A percentile compares a stretch with the other conserved stretches of the same genome.
Evolutionary conservation across 1,139 yeast species (phyloP).

Genomic region (Torulaspora pretoriensis): DNA sequence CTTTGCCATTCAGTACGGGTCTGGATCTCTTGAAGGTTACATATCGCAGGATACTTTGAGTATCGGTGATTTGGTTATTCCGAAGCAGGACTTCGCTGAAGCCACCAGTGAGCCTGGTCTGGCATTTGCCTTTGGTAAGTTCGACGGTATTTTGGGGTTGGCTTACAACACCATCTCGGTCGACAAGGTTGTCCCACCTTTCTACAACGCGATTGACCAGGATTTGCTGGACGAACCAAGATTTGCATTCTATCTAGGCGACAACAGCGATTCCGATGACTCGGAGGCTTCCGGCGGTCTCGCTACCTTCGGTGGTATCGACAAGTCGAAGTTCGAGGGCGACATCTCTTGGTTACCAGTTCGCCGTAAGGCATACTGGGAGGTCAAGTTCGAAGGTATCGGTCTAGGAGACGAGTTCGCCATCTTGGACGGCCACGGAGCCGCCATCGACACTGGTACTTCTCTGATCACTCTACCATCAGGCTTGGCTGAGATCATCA

Average conservation of each 20-base stretch:
- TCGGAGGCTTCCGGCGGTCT: conserved; percentile 69
- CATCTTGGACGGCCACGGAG: conserved; percentile 76
- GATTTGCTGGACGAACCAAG: conserved; percentile 78
- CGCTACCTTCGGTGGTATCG: conserved; percentile 93
- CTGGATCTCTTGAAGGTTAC: conserved; percentile 88
- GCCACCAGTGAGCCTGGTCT: conserved; percentile 96
- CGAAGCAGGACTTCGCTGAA: conserved; percentile 91
- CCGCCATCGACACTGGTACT: conserved; percentile 98
- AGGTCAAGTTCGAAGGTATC: conserved; percentile 85
- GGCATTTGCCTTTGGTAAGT: conserved; percentile 96
- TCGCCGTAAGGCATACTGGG: conserved; percentile 99
- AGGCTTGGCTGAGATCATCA: conserved; percentile 89
- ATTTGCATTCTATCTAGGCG: conserved; percentile 89
- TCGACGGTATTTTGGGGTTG: conserved; percentile 93
- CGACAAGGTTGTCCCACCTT: conserved; percentile 83
- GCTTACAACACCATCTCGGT: conserved; percentile 91
- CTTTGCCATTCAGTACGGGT: conserved; percentile 83
- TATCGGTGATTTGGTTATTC: conserved; percentile 79
- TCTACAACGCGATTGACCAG: conserved; percentile 78
- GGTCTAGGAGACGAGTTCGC: conserved; percentile 91
- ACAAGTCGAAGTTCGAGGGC: conserved; percentile 68
- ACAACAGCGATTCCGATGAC: conserved; percentile 54
- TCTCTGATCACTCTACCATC: conserved; percentile 92
- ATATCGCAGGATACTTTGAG: conserved; percentile 77
- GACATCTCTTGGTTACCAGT: conserved; percentile 92